Evolutionary conservation across 2,329 filamentous ascomycete genomes (phyloP).

Genomic region (Scedosporium apiospermum): DNA sequence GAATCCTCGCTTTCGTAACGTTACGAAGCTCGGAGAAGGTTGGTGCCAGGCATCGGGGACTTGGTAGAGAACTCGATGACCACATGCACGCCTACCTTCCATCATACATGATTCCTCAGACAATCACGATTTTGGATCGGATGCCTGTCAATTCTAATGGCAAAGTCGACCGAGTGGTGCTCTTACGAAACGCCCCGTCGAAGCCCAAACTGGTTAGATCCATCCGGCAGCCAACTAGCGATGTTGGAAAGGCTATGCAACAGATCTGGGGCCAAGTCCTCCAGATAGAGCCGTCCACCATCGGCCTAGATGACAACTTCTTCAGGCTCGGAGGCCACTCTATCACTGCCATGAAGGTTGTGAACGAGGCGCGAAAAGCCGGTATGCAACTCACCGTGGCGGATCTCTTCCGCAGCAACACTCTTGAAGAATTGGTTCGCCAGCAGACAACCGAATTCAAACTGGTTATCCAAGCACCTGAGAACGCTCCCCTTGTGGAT

Average conservation of each 20-base stretch:
- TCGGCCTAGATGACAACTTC: constrained; percentile 9
- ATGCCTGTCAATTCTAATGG: too few species aligned
- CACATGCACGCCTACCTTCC: too few species aligned
- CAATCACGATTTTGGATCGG: too few species aligned
- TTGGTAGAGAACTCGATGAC: too few species aligned
- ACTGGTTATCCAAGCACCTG: too few species aligned
- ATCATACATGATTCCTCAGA: too few species aligned
- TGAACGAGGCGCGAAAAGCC: constrained; percentile 4
- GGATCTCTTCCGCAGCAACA: constrained; percentile 27
- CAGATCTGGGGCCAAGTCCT: constrained; percentile 4
- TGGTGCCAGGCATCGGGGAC: too few species aligned
- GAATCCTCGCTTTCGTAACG: too few species aligned
- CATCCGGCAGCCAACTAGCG: not conserved
- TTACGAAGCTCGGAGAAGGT: too few species aligned
- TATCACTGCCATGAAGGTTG: constrained; percentile 12
- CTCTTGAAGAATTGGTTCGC: constrained; percentile 22
- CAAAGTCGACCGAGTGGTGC: constrained; percentile 9
- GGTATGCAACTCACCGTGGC: constrained; percentile 26
- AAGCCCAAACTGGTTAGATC: not conserved
- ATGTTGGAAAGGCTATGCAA: not conserved
- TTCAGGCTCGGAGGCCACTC: constrained; percentile 27
- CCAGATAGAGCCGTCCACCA: not conserved
- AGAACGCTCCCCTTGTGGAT: too few species aligned
- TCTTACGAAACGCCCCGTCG: constrained; percentile 13
- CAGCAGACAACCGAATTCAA: too few species aligned